Evolutionary conservation across 202 grass and related monocot species (phyloP).

Genomic region (Cymbopogon flexuosus): DNA sequence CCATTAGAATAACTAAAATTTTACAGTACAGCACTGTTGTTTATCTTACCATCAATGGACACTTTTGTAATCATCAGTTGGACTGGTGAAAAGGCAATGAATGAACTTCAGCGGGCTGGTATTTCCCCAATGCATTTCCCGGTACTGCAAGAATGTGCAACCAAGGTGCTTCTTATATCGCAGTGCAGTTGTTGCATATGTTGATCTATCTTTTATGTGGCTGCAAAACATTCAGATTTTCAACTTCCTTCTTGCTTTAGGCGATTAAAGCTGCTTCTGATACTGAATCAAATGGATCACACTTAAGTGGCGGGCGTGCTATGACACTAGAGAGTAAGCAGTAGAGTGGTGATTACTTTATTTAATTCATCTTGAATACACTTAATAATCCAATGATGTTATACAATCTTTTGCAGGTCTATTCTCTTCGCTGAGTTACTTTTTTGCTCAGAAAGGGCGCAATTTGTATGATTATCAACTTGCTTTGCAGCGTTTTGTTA

Average conservation of each 20-base stretch:
- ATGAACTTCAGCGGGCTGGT: conserved; percentile 67
- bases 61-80: conserved; percentile 58
- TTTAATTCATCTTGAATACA: conserved; percentile 18
- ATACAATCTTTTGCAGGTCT: conserved; percentile 46
- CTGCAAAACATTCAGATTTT: neutral
- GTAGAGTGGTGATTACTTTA: neutral
- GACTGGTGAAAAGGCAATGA: conserved; percentile 77
- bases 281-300: conserved; percentile 52
- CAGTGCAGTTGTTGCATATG: neutral
- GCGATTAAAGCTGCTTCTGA: conserved; percentile 84
- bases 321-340: conserved; percentile 76
- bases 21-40: conserved; percentile 8
- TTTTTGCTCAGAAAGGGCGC: conserved; percentile 53
- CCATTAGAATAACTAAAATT: conserved; percentile 10
- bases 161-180: conserved; percentile 54
- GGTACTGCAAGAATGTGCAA: conserved; percentile 79
- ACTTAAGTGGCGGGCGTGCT: conserved; percentile 60
- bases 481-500: conserved; percentile 65
- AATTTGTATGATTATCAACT: conserved; percentile 84
- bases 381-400: conserved; percentile 19
- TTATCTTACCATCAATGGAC: conserved; percentile 16
- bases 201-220: conserved; percentile 10
- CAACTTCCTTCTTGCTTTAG: conserved; percentile 35
- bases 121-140: conserved; percentile 63
- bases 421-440: conserved; percentile 78